Base-by-base conservation (phyloP, 2,329 filamentous ascomycete species). In the Aspergillus transmontanensis region DNA sequence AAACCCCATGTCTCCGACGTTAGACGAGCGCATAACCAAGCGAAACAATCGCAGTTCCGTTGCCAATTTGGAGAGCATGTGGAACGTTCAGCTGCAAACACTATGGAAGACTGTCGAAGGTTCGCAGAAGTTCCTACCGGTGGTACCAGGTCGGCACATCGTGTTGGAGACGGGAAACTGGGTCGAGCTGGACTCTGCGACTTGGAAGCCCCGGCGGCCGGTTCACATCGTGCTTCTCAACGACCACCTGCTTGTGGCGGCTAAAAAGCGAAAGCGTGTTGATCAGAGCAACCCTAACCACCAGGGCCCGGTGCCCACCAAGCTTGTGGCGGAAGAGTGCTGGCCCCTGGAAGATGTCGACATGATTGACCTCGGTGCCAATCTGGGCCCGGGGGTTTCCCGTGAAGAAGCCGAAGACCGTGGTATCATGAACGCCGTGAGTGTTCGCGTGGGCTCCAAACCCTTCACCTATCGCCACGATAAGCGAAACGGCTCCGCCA, bases 31-130 rank as follows among this genome's bases (percentile, higher is more conserved):
- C 23, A 67, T 79, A 3, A 76, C 79, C 48, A 81, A 82, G 56
- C 80, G 86, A 55, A 83, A 83, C 68, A 97, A 96, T 79, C 88
- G 95, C 72, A 97, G 92, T 78, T 97, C 94, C 19, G 93, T 99
- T 51, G 88, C 88, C 43, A 90, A 90, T 69, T 79, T 90, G 12
- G 88, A 90, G 71, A 88, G 86, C 39, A 84, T 90, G 78, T 90
- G 88, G 85, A 89, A 84, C 66, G 84, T 85, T 3, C 88, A 90
- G 69, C 76, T 90, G 41, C 88, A 96, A 78, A 90, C 93, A 28
- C 82, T 99, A 53, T 99, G 95, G 88, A 98, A 97, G 81, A 92
- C 91, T 50, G 92, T 99, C n/a, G 95, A 98, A 77, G 94, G 94
- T 1, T 97, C 94, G 11, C 95, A 99, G 73, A 98, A 98, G 76